These are phyloP conservation scores for Pseudomicrostroma phylloplanum DNA, from an alignment of 1,284 basidiomycete genomes.

Conservation along the genomic window DNA sequence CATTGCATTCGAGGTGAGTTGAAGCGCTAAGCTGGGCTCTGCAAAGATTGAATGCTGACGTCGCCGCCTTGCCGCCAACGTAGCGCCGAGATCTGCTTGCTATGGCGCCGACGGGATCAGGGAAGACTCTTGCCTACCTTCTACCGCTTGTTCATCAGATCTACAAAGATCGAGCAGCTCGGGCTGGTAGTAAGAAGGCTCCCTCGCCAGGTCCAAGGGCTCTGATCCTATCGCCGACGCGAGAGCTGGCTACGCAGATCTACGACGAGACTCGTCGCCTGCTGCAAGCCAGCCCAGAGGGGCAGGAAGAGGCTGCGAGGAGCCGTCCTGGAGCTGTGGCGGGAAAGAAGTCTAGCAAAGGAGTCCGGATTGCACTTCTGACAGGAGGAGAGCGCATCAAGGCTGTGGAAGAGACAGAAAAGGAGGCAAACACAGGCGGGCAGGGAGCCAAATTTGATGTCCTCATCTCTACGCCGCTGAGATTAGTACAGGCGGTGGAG, in stretches of 20 bases:
- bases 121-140: slow-evolving; percentile 48
- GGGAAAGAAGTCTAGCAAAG: neutral
- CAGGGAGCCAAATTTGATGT: slow-evolving; percentile 28
- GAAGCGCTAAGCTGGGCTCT: neutral
- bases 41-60: slow-evolving; percentile 3
- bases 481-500: slow-evolving; percentile 44
- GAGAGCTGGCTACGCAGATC: slow-evolving; percentile 47
- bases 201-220: slow-evolving; percentile 18
- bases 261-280: slow-evolving; percentile 31
- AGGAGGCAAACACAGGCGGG: neutral
- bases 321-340: neutral
- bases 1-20: slow-evolving; percentile 41
- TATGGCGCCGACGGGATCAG: slow-evolving; percentile 47
- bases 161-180: neutral
- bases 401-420: neutral
- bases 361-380: neutral
- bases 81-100: slow-evolving; percentile 71
- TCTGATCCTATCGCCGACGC: slow-evolving; percentile 43
- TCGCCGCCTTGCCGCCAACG: slow-evolving; percentile 76
- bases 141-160: slow-evolving; percentile 35
- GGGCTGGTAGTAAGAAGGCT: neutral
- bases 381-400: slow-evolving; percentile 4
- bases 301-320: neutral
- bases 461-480: slow-evolving; percentile 45
- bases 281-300: neutral